Evolutionary conservation across 176 grass and related monocot genomes (phyloP), one percentile per base, ranked within the genome.

Genomic region (Oryza glaberrima): DNA sequence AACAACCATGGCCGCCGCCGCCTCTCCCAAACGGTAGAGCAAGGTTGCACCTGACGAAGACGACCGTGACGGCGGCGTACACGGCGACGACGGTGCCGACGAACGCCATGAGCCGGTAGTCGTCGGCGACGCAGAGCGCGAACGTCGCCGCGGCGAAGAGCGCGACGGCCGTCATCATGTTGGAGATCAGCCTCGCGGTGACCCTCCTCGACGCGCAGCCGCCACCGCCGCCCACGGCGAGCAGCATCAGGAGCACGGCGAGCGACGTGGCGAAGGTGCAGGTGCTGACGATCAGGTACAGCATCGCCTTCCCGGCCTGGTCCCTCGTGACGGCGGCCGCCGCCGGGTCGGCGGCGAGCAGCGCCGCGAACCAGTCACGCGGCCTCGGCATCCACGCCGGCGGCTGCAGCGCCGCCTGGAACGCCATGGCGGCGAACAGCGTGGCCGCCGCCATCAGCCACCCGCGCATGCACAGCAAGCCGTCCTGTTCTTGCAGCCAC

Each of bases 31-130:
- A n/a, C 7, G 54, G 54, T 8, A 58, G 54, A 19, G 54, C 54
- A 58, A 58, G 54, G 54, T 58, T n/a, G 54, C 16, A 58, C 17
- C 54, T 20, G 17, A 58, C 54, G 54, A 58, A 58, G 54, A n/a
- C 17, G 54, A 58, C 54, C 17, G 54, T 58, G 54, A 58, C 54
- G 54, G 6, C 17, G 17, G 54, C 54, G 54, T 58, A 58, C 54
- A 58, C 54, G 54, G 54, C 54, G 5, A 58, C 54, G 17, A 58
- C 19, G 6, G 20, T 22, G 56, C 56, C 56, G 19, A 61, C 56
- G 56, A 61, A 61, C 20, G 56, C 56, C 56, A 61, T n/a, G 56
- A 61, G 56, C 56, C 56, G 56, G 56, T 61, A 61, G 56, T 61
- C 56, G 56, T n/a, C 56, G 20, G 56, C 56, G 19, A 20, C 56